Conservation (phyloP, 306 rosid species). For the Vigna unguiculata region DNA sequence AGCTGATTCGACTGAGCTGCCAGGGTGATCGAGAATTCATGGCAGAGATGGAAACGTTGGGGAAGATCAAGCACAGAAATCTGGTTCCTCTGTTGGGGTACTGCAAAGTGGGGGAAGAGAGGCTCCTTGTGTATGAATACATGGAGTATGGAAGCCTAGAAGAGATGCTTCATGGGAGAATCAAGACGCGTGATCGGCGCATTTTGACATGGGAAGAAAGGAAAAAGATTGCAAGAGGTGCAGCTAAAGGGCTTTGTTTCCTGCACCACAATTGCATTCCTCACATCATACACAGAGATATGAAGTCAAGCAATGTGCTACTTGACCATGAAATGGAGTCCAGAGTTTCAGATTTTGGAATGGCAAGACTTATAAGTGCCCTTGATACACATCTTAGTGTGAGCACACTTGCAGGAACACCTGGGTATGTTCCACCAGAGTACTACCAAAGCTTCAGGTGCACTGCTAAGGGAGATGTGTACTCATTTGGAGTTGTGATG, state of each 20-base stretch:
- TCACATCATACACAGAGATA: slow-evolving; percentile 95
- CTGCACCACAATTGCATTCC: slow-evolving; percentile 99
- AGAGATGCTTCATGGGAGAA: slow-evolving; percentile 93
- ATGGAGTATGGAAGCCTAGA: slow-evolving; percentile 98
- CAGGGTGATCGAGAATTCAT: slow-evolving; percentile 97
- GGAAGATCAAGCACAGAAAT: slow-evolving; percentile 90
- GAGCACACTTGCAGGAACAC: slow-evolving; percentile 97
- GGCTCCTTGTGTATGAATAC: slow-evolving; percentile 93
- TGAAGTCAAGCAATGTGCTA: slow-evolving; percentile 96
- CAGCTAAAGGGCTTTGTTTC: slow-evolving; percentile 94
- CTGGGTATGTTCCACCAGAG: slow-evolving; percentile 98
- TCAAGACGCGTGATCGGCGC: slow-evolving; percentile 59
- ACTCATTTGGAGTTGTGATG: slow-evolving; percentile 91
- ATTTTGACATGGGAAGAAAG: slow-evolving; percentile 92
- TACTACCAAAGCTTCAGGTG: slow-evolving; percentile 97
- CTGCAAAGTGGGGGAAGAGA: slow-evolving; percentile 94
- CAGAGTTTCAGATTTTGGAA: slow-evolving; percentile 93
- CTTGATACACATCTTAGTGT: slow-evolving; percentile 96
- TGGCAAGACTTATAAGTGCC: slow-evolving; percentile 98
- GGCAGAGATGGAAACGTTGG: slow-evolving; percentile 99
- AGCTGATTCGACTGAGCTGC: slow-evolving; percentile 87
- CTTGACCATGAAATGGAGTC: slow-evolving; percentile 92
- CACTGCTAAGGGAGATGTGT: slow-evolving; percentile 95
- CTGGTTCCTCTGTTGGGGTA: slow-evolving; percentile 91
- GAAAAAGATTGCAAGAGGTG: slow-evolving; percentile 93